Evolutionary conservation across 352 stramenopile genomes (phyloP), one percentile per base, ranked within the genome.

Genomic region (Phytophthora colocasiae): DNA sequence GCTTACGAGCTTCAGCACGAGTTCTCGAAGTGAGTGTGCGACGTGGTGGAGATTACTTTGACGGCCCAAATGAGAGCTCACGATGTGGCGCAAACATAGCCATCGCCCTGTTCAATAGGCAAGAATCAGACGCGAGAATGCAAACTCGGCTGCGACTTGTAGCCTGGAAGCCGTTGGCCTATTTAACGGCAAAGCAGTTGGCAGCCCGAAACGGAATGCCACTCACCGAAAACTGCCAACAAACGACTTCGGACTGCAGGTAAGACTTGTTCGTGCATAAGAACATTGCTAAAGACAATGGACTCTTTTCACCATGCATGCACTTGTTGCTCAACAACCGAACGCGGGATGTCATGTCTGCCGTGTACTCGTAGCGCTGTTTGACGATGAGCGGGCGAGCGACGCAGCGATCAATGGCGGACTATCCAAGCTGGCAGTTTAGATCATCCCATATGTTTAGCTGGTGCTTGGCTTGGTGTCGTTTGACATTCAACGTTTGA

Each of bases 371-470:
- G n/a, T 56, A 38, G 62, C 52, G 39, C 61, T 48, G 64, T 63
- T 74, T 71, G 48, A 69, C 66, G 26, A 62, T 61, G 66, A 74
- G 22, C 48, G 58, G 54, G 32, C 66, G 61, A 32, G 58, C 66
- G 29, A 71, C 6, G 41, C 17, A 36, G 66, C 66, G 54, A 74
- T 48, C 8, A 5, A 50, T 46, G 60, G 48, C 39, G 53, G 60
- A 71, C 60, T 71, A 66, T 71, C 61, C 66, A 70, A 47, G 50
- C 15, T n/a, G 31, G 24, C 8, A 19, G 58, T 32, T 55, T 59
- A 44, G 44, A 38, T 56, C 43, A 58, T 39, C 15, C 63, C 63
- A 68, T 57, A 63, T 67, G 63, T 58, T 51, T 46, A 12, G 9
- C 10, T 40, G 36, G 43, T 24, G 22, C 34, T 58, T 67, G 60